Conservation (phyloP, 179 eudicot genomes). For the Camellia oleifera region DNA sequence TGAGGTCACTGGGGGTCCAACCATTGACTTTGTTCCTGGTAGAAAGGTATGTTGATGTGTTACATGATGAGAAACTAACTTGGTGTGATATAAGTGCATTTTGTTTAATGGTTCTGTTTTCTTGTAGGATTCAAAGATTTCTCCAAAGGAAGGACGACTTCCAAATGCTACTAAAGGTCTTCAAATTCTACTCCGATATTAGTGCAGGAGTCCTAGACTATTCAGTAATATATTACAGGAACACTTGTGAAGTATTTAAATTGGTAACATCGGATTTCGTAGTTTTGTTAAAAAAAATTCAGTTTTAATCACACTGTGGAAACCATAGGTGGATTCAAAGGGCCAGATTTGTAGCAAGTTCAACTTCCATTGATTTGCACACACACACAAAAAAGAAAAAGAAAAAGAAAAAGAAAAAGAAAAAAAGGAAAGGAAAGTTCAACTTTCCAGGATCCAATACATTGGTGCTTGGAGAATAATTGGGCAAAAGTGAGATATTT, state of each 20-base stretch:
- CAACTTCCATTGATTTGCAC: not conserved
- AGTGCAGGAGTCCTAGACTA: slow-evolving; percentile 2
- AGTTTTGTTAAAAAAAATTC: not conserved
- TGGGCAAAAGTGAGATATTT: not conserved
- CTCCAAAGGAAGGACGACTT: slow-evolving; percentile 88
- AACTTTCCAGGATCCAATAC: not conserved
- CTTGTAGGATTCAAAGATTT: slow-evolving; percentile 75
- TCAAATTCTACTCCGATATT: not conserved
- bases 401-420: no score
- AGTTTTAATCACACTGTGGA: not conserved
- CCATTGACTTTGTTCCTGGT: slow-evolving; percentile 80
- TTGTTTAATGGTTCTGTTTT: slow-evolving; percentile 14
- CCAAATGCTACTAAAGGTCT: slow-evolving; percentile 93
- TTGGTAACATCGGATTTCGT: not conserved
- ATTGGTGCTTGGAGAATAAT: not conserved
- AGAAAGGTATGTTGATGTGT: slow-evolving; percentile 56
- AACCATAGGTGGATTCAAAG: not conserved
- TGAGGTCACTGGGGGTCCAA: slow-evolving; percentile 97
- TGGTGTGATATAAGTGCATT: not conserved
- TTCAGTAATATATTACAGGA: slow-evolving; percentile 1
- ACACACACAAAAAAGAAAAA: no score
- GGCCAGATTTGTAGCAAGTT: not conserved
- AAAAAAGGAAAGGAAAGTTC: not conserved
- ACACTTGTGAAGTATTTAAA: not conserved
- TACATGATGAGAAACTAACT: not conserved